These are phyloP conservation scores for Aspergillus proliferans DNA, from an alignment of 2,329 filamentous ascomycete genomes.

Conservation along the genomic window DNA sequence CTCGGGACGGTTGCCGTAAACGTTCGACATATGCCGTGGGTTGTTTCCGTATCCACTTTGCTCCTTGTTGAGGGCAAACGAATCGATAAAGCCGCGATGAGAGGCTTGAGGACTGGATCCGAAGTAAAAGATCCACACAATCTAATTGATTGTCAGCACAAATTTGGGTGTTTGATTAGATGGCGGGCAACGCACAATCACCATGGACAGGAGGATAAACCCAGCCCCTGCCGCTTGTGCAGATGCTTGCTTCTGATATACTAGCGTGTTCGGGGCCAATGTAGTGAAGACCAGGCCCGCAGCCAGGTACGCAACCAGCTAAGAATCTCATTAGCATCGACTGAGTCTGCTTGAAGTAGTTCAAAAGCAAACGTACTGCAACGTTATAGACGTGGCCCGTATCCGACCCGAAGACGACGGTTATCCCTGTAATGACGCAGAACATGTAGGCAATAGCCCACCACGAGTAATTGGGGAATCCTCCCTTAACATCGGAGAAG, in stretches of 20 bases:
- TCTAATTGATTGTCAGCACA: constrained; percentile 48
- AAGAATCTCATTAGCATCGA: constrained; percentile 1
- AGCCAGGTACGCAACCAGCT: constrained; percentile 78
- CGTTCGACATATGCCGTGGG: constrained; percentile 63
- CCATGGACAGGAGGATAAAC: constrained; percentile 89
- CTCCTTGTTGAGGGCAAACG: constrained; percentile 90
- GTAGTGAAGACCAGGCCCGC: constrained; percentile 79
- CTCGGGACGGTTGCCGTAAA: constrained; percentile 68
- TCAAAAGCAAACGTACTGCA: constrained; percentile 49
- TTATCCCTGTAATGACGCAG: constrained; percentile 72
- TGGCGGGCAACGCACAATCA: constrained; percentile 59
- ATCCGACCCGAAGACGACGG: constrained; percentile 77
- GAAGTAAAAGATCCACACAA: constrained; percentile 99
- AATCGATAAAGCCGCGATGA: constrained; percentile 87
- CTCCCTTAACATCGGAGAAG: constrained; percentile 54
- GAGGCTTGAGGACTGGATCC: constrained; percentile 82
- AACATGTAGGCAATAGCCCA: constrained; percentile 84
- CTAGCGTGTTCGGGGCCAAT: constrained; percentile 75
- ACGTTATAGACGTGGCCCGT: constrained; percentile 83
- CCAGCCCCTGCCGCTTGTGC: constrained; percentile 85
- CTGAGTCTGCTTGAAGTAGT: neutral
- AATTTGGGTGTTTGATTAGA: neutral
- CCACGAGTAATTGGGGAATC: constrained; percentile 84
- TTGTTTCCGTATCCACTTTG: constrained; percentile 55
- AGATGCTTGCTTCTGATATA: constrained; percentile 65